phyloP scores from a whole-genome alignment of 2,329 filamentous ascomycete genomes.

The Scytalidium lignicola region DNA sequence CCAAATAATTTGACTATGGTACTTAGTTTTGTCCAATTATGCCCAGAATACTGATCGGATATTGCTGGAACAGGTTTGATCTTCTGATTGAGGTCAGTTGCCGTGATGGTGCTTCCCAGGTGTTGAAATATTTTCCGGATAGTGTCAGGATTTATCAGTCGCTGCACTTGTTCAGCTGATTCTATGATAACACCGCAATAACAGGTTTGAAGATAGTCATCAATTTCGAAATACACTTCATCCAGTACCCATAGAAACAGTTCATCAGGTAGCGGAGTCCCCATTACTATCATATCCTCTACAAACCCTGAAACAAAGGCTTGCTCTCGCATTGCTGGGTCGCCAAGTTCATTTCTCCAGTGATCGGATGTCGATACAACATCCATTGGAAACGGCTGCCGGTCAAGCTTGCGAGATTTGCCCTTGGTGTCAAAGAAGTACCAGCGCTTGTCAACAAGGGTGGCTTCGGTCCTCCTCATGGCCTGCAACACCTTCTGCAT shows the following conservation, averaged over 20 bases:
- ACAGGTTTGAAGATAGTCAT: conserved; percentile 50
- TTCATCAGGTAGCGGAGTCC: conserved; percentile 52
- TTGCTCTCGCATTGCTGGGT: conserved; percentile 48
- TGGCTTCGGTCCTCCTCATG: conserved; percentile 55
- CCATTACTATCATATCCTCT: conserved; percentile 43
- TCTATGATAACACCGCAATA: conserved; percentile 52
- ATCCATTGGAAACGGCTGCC: conserved; percentile 19
- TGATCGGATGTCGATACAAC: conserved; percentile 5
- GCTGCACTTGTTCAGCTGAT: conserved; percentile 35
- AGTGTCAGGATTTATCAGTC: conserved; percentile 39
- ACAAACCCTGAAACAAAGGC: conserved; percentile 59
- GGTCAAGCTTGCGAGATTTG: conserved; percentile 6
- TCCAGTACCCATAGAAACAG: conserved; percentile 62
- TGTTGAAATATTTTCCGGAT: conserved; percentile 50
- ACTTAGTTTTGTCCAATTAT: conserved; percentile 21
- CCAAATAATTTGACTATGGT: conserved; percentile 19
- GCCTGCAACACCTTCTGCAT: conserved; percentile 48
- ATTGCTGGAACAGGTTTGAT: conserved; percentile 13
- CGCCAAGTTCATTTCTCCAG: conserved; percentile 32
- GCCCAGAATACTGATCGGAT: conserved; percentile 15
- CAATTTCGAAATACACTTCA: conserved; percentile 51
- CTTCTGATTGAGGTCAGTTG: conserved; percentile 27
- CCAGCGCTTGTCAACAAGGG: conserved; percentile 47
- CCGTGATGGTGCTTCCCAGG: conserved; percentile 50
- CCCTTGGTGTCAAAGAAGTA: conserved; percentile 45